Percentiles rank a stretch among this genome's conserved stretches.
phyloP scores from a whole-genome alignment of 1,284 basidiomycete genomes.

The Ceratorhiza oryzae-sativae region DNA sequence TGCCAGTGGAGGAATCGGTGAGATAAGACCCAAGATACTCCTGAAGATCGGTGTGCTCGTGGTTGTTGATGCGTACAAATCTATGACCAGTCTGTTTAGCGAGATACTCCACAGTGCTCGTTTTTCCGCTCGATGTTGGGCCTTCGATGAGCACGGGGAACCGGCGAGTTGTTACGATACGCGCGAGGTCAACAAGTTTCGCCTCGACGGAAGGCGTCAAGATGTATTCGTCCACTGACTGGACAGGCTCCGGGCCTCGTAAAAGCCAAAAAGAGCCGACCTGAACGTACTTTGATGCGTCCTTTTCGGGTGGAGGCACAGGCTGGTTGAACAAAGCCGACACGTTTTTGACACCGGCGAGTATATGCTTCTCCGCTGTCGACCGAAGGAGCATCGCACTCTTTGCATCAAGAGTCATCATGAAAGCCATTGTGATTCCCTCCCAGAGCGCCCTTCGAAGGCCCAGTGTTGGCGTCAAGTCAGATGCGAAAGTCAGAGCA shows the following conservation, averaged over 20 bases:
- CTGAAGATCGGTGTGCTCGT: slow-evolving; percentile 99
- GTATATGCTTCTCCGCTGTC: slow-evolving; percentile 81
- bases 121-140: slow-evolving; percentile 97
- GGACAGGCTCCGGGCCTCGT: slow-evolving; percentile 69
- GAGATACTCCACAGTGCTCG: slow-evolving; percentile 95
- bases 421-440: slow-evolving; percentile 97
- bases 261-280: slow-evolving; percentile 93
- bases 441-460: slow-evolving; percentile 92
- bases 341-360: slow-evolving; percentile 83
- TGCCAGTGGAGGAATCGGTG: slow-evolving; percentile 90
- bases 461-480: slow-evolving; percentile 80
- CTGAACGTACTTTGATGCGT: slow-evolving; percentile 68
- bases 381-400: slow-evolving; percentile 73
- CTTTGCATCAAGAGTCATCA: slow-evolving; percentile 86
- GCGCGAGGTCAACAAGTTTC: slow-evolving; percentile 91
- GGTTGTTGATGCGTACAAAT: slow-evolving; percentile 99
- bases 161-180: slow-evolving; percentile 86
- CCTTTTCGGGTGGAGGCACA: slow-evolving; percentile 32
- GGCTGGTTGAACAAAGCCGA: slow-evolving; percentile 64
- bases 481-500: slow-evolving; percentile 89
- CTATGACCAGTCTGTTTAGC: slow-evolving; percentile 92
- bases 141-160: slow-evolving; percentile 98
- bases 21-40: slow-evolving; percentile 98
- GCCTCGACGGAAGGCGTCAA: slow-evolving; percentile 96
- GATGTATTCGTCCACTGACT: slow-evolving; percentile 82